Percentiles rank a stretch among this genome's conserved stretches.
Conservation (phyloP, 2,329 filamentous ascomycete species). For the Clonostachys byssicola region DNA sequence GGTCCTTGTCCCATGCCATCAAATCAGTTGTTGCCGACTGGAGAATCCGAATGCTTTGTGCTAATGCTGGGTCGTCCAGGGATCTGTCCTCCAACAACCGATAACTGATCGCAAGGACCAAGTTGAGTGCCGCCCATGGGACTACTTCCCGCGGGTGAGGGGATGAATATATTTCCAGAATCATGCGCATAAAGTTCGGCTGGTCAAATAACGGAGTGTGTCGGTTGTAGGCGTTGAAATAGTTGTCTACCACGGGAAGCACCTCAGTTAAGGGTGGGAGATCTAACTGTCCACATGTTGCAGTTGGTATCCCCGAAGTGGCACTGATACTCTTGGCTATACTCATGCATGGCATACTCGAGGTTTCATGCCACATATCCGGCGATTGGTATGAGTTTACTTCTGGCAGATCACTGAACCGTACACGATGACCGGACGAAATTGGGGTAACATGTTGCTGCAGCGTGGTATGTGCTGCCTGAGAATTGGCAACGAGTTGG, state of each 20-base stretch:
- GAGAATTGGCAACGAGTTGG: too few species aligned
- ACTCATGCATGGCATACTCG: too few species aligned
- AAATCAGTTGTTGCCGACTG: conserved; percentile 30
- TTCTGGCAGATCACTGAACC: too few species aligned
- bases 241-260: conserved; percentile 26
- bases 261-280: conserved; percentile 1
- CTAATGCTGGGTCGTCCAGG: conserved; percentile 10
- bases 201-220: conserved; percentile 30
- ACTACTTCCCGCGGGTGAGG: conserved; percentile 11
- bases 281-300: too few species aligned
- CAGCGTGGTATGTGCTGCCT: too few species aligned
- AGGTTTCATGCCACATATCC: too few species aligned
- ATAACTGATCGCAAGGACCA: conserved; percentile 24
- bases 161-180: conserved; percentile 25
- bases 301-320: too few species aligned
- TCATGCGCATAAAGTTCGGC: conserved; percentile 24
- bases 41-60: conserved; percentile 24
- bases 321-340: too few species aligned
- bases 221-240: conserved; percentile 27
- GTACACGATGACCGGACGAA: too few species aligned
- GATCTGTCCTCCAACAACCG: too few species aligned
- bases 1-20: conserved; percentile 26
- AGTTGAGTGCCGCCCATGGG: conserved; percentile 31
- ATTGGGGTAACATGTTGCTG: too few species aligned
- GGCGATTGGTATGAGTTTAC: too few species aligned